Percentiles rank a stretch among this genome's conserved stretches.
Conservation (phyloP, 73 alveolate species). For the Paramecium sonneborni region DNA sequence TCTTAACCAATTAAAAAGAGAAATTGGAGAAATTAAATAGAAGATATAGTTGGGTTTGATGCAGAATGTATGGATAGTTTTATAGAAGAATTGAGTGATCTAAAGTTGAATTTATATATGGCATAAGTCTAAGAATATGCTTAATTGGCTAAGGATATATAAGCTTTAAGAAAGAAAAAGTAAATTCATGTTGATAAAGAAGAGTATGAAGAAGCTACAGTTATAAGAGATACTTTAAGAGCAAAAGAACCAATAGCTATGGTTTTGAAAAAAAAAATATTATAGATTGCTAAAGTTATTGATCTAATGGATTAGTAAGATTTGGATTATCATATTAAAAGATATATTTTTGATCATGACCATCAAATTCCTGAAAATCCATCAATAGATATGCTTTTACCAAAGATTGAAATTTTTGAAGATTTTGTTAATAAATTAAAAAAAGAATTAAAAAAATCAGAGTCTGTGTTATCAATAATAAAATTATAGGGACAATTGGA, state of each 20-base stretch:
- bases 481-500: conserved; percentile 8
- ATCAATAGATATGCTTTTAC: neutral
- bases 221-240: conserved; percentile 44
- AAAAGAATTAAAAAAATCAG: conserved; percentile 15
- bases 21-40: conserved; percentile 5
- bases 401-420: neutral
- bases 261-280: neutral
- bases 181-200: neutral
- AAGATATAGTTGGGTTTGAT: conserved; percentile 34
- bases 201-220: conserved; percentile 24
- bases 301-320: neutral
- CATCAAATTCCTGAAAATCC: neutral
- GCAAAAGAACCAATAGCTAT: conserved; percentile 51
- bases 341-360: neutral
- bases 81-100: neutral
- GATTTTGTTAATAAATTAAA: conserved; percentile 33
- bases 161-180: conserved; percentile 21
- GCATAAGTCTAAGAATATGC: neutral
- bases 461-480: neutral
- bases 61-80: conserved; percentile 24
- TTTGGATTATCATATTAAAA: conserved; percentile 21
- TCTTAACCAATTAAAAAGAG: neutral
- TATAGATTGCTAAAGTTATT: neutral
- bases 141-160: conserved; percentile 16
- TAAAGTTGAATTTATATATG: conserved; percentile 7